phyloP scores from a whole-genome alignment of 2,329 filamentous ascomycete genomes.

The Aspergillus vadensis region DNA sequence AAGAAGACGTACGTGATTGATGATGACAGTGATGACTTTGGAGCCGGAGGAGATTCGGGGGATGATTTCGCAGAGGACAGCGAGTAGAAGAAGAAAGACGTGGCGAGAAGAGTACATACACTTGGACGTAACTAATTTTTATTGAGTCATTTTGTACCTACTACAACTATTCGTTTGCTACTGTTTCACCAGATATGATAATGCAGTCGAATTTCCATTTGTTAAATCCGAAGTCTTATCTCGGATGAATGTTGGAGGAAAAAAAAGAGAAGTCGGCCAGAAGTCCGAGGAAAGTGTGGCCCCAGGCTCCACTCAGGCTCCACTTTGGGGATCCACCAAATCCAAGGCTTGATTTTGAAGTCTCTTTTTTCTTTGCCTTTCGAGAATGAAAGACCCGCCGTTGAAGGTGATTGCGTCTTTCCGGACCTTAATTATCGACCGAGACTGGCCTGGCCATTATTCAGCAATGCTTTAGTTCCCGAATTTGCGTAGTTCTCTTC shows the following conservation, averaged over 20 bases:
- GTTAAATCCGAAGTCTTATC: too few species aligned
- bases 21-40: constrained; percentile 39
- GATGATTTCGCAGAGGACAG: constrained; percentile 45
- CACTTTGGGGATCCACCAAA: too few species aligned
- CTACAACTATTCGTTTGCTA: background rate
- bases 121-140: background rate
- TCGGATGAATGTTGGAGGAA: too few species aligned
- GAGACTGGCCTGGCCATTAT: background rate
- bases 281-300: too few species aligned
- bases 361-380: background rate
- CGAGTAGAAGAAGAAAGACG: constrained; percentile 24
- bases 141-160: background rate
- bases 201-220: background rate
- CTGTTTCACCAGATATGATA: background rate
- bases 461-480: background rate
- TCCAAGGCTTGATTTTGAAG: too few species aligned
- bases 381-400: background rate
- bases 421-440: background rate
- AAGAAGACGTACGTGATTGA: constrained; percentile 49
- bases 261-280: too few species aligned
- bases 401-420: background rate
- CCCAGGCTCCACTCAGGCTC: too few species aligned
- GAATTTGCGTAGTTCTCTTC: background rate
- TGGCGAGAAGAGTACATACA: too few species aligned
- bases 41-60: constrained; percentile 35